Percentiles rank a stretch among this genome's conserved stretches.
Conservation (phyloP, 495 filamentous ascomycete genomes). For the Aspergillus baeticus region DNA sequence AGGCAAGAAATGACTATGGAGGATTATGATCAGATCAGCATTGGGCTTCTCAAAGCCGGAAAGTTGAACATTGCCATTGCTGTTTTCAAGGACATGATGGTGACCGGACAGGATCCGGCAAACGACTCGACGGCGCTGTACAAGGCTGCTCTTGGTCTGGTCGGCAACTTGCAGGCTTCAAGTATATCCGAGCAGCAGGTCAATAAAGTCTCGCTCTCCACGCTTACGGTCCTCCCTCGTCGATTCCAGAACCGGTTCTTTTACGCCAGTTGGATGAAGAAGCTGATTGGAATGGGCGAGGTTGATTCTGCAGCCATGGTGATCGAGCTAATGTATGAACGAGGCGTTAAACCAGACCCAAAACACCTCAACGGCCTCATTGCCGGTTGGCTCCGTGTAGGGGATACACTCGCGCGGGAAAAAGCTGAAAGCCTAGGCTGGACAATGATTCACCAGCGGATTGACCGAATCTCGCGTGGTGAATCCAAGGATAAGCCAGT, state of each 20-base stretch:
- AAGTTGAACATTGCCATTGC: conserved; percentile 63
- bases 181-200: conserved; percentile 46
- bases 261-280: conserved; percentile 78
- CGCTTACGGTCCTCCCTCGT: conserved; percentile 55
- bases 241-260: conserved; percentile 74
- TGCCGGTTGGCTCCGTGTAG: conserved; percentile 68
- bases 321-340: conserved; percentile 64
- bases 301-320: conserved; percentile 67
- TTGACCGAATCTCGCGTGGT: conserved; percentile 54
- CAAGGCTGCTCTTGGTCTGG: conserved; percentile 39
- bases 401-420: conserved; percentile 46
- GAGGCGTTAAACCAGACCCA: conserved; percentile 60
- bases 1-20: conserved; percentile 64
- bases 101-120: conserved; percentile 51
- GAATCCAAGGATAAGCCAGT: conserved; percentile 11
- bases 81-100: conserved; percentile 85
- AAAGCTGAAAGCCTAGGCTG: conserved; percentile 72
- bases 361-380: conserved; percentile 76
- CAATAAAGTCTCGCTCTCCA: conserved; percentile 50
- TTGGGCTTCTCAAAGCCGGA: conserved; percentile 58
- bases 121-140: conserved; percentile 52
- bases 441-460: conserved; percentile 69
- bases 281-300: conserved; percentile 70
- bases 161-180: conserved; percentile 46
- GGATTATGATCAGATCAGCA: conserved; percentile 70